These are phyloP conservation scores for Cutaneotrichosporon arboriforme DNA, from an alignment of 1,284 basidiomycete species.

Conservation along the genomic window DNA sequence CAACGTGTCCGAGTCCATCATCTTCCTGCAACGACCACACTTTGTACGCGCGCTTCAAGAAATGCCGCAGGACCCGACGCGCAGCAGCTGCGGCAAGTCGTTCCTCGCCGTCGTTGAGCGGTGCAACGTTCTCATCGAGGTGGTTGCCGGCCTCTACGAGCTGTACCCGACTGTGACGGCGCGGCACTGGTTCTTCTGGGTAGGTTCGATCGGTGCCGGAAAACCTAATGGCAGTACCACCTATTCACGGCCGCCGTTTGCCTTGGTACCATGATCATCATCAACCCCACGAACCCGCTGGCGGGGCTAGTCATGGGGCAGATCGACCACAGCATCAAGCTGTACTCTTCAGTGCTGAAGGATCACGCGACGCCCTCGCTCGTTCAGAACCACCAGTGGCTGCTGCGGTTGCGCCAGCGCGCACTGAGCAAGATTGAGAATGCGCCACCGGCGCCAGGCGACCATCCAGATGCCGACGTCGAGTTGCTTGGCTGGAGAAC, in stretches of 20 bases:
- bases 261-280: slow-evolving; percentile 24
- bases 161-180: slow-evolving; percentile 25
- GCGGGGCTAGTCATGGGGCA: slow-evolving; percentile 15
- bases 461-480: slow-evolving; percentile 15
- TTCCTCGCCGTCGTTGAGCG: slow-evolving; percentile 34
- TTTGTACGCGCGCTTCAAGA: slow-evolving; percentile 31
- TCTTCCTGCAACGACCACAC: slow-evolving; percentile 33
- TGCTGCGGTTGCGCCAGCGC: slow-evolving; percentile 23
- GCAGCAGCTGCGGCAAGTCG: slow-evolving; percentile 20
- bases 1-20: slow-evolving; percentile 25
- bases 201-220: slow-evolving; percentile 1
- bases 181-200: slow-evolving; percentile 38
- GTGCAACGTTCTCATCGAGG: slow-evolving; percentile 29
- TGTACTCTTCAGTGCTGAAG: slow-evolving; percentile 20
- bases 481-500: slow-evolving; percentile 36
- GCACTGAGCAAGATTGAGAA: slow-evolving; percentile 14
- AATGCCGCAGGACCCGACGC: slow-evolving; percentile 20
- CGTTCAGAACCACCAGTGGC: slow-evolving; percentile 29
- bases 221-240: slow-evolving; percentile 26
- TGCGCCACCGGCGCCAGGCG: slow-evolving; percentile 4
- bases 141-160: slow-evolving; percentile 22
- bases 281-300: slow-evolving; percentile 20
- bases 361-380: slow-evolving; percentile 18
- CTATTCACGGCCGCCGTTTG: slow-evolving; percentile 35
- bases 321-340: slow-evolving; percentile 24